Percentiles rank a stretch among this genome's conserved stretches.
phyloP scores from a whole-genome alignment of 257 asterid genomes.

The Nicotiana paniculata region DNA sequence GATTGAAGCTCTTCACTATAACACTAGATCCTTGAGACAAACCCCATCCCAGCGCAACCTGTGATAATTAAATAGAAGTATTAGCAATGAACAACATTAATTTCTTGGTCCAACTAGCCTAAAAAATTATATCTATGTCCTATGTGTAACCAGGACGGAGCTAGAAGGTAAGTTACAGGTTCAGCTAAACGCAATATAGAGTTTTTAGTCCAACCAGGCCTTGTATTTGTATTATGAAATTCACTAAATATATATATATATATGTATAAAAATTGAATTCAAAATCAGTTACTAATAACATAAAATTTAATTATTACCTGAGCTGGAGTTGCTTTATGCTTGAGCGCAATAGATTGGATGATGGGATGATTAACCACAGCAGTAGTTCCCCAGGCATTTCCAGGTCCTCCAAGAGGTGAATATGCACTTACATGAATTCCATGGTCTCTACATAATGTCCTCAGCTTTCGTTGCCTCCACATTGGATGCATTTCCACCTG shows the following conservation, averaged over 20 bases:
- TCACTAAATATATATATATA: no score
- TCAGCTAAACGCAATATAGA: no score
- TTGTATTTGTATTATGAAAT: no score
- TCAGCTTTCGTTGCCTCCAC: slow-evolving; percentile 75
- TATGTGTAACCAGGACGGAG: background rate
- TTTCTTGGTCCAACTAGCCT: background rate
- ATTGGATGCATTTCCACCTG: slow-evolving; percentile 95
- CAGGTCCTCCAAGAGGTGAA: slow-evolving; percentile 81
- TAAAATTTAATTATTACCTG: slow-evolving; percentile 28
- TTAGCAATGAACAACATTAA: background rate
- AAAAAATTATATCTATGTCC: background rate
- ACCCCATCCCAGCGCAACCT: slow-evolving; percentile 77
- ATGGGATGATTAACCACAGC: slow-evolving; percentile 54
- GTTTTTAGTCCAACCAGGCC: fast-evolving
- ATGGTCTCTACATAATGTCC: slow-evolving; percentile 41
- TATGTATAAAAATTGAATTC: no score
- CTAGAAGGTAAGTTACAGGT: no score
- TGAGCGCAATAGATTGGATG: slow-evolving; percentile 50
- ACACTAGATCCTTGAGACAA: slow-evolving; percentile 58
- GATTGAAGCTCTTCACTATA: slow-evolving; percentile 72
- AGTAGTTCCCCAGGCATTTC: slow-evolving; percentile 79
- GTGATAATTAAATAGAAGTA: background rate
- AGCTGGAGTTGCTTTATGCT: slow-evolving; percentile 64
- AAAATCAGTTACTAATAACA: no score
- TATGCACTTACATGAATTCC: slow-evolving; percentile 70